phyloP scores from a whole-genome alignment of 352 stramenopile species.

The Phytophthora hibernalis region DNA sequence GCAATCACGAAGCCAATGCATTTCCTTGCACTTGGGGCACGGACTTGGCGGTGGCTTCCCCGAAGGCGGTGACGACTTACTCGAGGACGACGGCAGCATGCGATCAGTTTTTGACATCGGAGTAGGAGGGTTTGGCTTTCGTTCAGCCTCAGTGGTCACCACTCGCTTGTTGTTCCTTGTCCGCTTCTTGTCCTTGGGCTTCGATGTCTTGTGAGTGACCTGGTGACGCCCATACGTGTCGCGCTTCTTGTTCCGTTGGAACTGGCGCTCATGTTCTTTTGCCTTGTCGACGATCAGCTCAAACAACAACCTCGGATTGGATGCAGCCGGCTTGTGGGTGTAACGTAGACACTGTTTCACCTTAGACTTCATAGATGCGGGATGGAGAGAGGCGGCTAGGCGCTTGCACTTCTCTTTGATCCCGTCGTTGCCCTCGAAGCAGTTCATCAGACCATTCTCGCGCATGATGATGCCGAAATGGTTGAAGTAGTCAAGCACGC shows the following conservation, averaged over 20 bases:
- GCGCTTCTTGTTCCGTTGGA: background rate
- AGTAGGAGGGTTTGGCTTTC: background rate
- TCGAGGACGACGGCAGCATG: too few species aligned
- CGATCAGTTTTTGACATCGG: background rate
- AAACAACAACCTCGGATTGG: background rate
- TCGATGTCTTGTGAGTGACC: background rate
- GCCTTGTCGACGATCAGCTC: background rate
- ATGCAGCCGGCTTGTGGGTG: too few species aligned
- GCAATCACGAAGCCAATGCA: too few species aligned
- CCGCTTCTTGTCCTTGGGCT: background rate
- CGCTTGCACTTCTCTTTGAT: background rate
- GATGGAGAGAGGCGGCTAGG: background rate
- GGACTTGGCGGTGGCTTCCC: too few species aligned
- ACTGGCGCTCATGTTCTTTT: constrained; percentile 1
- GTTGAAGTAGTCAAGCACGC: background rate
- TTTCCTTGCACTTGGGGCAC: too few species aligned
- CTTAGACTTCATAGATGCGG: background rate
- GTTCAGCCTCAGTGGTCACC: too few species aligned
- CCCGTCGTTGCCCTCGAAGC: background rate
- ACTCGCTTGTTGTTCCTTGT: too few species aligned
- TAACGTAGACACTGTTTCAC: background rate
- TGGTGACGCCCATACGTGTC: background rate
- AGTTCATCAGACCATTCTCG: background rate
- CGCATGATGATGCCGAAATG: background rate
- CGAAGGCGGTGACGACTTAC: too few species aligned